Evolutionary conservation across 2,329 filamentous ascomycete species (phyloP).

Genomic region (Akanthomyces lecanii): DNA sequence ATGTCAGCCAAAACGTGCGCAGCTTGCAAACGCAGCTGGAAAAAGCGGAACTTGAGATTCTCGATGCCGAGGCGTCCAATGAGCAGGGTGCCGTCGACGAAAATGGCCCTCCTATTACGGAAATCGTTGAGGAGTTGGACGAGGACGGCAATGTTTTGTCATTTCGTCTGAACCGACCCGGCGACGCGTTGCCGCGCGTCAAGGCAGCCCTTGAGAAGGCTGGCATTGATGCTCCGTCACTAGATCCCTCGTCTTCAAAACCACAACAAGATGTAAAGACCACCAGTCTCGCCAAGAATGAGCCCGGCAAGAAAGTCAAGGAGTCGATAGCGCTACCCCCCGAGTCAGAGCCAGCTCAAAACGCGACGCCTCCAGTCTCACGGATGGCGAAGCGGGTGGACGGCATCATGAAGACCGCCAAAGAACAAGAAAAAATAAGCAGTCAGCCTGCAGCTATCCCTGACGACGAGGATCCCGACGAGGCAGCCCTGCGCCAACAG

Average conservation of each 20-base stretch:
- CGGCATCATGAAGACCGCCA: slow-evolving; percentile 53
- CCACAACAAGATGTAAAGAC: neutral
- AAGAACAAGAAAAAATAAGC: slow-evolving; percentile 47
- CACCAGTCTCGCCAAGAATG: neutral
- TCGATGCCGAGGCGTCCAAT: slow-evolving; percentile 55
- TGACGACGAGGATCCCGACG: slow-evolving; percentile 72
- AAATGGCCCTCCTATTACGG: slow-evolving; percentile 72
- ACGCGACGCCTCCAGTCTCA: slow-evolving; percentile 27
- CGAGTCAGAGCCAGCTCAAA: slow-evolving; percentile 23
- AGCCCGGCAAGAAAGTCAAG: neutral
- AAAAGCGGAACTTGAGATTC: slow-evolving; percentile 64
- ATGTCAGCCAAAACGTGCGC: slow-evolving; percentile 76
- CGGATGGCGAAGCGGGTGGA: slow-evolving; percentile 47
- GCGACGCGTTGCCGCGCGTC: slow-evolving; percentile 62
- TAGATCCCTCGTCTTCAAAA: neutral
- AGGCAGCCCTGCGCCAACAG: slow-evolving; percentile 73
- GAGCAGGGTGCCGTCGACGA: slow-evolving; percentile 61
- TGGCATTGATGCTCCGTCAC: slow-evolving; percentile 44
- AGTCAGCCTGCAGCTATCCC: slow-evolving; percentile 54
- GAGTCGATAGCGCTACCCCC: slow-evolving; percentile 3
- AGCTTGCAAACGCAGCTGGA: slow-evolving; percentile 71
- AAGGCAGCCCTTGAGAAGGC: slow-evolving; percentile 71
- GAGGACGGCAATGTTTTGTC: slow-evolving; percentile 82
- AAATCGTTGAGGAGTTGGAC: slow-evolving; percentile 89
- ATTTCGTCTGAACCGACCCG: slow-evolving; percentile 61